Base-by-base conservation (phyloP, 2,329 filamentous ascomycete species). In the Monosporascus cannonballus region DNA sequence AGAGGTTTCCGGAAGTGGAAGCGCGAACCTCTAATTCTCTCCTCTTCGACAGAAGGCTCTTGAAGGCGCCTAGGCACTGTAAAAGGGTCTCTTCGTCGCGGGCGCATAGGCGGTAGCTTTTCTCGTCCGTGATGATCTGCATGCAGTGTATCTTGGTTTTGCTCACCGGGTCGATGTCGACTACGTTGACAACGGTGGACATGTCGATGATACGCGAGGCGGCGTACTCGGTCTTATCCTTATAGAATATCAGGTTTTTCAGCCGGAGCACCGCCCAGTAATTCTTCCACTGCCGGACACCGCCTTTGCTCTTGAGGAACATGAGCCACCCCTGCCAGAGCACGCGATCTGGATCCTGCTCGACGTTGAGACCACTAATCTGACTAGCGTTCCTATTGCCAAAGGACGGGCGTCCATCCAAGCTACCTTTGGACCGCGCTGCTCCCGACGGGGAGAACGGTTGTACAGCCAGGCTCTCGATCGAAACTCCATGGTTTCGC, bases 51-150 rank as follows among this genome's bases (percentile, higher is more conserved):
- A 94, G 72, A 53, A 93, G 72, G 67, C 91, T 96, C 74, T 97
- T 97, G 73, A 96, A 85, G 0, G 91, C 89, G 2, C 93, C 94
- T 1, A 99, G 77, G 73, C 90, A 96, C 59, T 86, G 87, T 39
- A 92, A 85, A 52, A 97, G 74, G 1, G 80, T 78, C 63, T 96
- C 90, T 68, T 99, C 94, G 63, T 90, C 85, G 20, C 82, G 76
- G 0, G 91, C 84, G 65, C 86, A 89, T 59, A 94, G 87, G 30
- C 86, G 81, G 62, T 86, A 89, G 51, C 81, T 88, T 72, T 90
- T 94, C 66, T 97, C 93, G 63, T 96, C 93, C 37, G 88, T 89
- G 64, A 99, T 96, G 62, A 97, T 81, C 70, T 97, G 93, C 67
- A 97, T 78, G 69, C 94, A 97, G 66, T 89, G 85, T 47, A 79